Evolutionary conservation across 371 early-diverging fungal genomes (phyloP).

Genomic region (Haplosporangium sp.): DNA sequence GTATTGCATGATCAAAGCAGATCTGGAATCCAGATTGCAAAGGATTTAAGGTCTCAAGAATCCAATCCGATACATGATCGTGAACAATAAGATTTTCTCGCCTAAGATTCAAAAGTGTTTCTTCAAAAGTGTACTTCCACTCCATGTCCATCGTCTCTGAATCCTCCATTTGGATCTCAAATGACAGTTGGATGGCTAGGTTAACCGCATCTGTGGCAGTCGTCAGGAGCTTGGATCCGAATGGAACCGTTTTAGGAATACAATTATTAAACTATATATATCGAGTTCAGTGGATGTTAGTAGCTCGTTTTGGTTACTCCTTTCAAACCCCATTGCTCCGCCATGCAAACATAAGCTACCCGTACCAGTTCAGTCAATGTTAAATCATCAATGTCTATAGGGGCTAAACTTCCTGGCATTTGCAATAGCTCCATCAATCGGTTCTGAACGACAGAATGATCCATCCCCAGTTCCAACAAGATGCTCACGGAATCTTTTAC

Average conservation of each 20-base stretch:
- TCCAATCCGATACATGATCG: conserved; percentile 35
- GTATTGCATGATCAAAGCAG: conserved; percentile 47
- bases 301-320: background rate
- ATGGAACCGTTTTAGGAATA: background rate
- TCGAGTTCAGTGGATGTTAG: background rate
- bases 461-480: conserved; percentile 38
- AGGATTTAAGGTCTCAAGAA: conserved; percentile 17
- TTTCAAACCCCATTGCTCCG: background rate
- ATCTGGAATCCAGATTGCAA: conserved; percentile 23
- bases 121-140: conserved; percentile 33
- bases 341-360: background rate
- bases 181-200: conserved; percentile 24
- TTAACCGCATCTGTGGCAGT: conserved; percentile 17
- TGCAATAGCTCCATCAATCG: conserved; percentile 26
- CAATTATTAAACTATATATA: background rate
- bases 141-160: conserved; percentile 10
- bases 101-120: conserved; percentile 19
- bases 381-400: conserved; percentile 19
- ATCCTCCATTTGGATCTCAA: conserved; percentile 39
- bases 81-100: conserved; percentile 23
- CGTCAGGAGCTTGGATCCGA: background rate
- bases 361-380: conserved; percentile 24
- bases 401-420: conserved; percentile 23
- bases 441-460: conserved; percentile 27
- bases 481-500: conserved; percentile 7